A percentile compares a stretch with the other conserved stretches of the same genome.
Conservation (phyloP, 768 basidiomycete genomes). For the Tricholomella constricta region DNA sequence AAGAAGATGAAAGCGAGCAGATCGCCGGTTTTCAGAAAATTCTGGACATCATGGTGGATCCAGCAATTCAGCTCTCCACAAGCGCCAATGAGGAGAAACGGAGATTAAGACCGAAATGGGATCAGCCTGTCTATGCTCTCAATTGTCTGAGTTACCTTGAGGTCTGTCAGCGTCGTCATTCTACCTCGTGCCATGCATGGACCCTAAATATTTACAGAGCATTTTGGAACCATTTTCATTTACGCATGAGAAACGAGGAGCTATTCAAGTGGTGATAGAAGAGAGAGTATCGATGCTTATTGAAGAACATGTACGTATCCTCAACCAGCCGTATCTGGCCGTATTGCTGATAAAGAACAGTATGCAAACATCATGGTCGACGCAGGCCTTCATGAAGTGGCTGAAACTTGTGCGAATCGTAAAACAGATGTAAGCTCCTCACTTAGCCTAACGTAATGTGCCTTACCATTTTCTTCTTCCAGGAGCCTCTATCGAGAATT, state of each 20-base stretch:
- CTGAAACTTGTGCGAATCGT: slow-evolving; percentile 43
- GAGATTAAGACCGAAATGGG: slow-evolving; percentile 64
- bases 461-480: neutral
- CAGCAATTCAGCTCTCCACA: slow-evolving; percentile 75
- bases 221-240: slow-evolving; percentile 71
- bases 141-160: slow-evolving; percentile 85
- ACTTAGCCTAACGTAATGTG: neutral
- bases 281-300: slow-evolving; percentile 63
- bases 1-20: slow-evolving; percentile 47
- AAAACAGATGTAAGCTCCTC: slow-evolving; percentile 38
- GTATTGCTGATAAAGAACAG: slow-evolving; percentile 27
- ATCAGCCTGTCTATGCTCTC: slow-evolving; percentile 78
- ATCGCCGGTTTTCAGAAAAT: slow-evolving; percentile 64
- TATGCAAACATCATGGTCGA: slow-evolving; percentile 53
- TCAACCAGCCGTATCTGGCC: neutral
- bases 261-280: slow-evolving; percentile 63
- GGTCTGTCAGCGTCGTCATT: slow-evolving; percentile 42
- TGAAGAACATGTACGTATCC: slow-evolving; percentile 75
- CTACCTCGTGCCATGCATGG: neutral
- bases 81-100: slow-evolving; percentile 67
- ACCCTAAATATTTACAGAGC: slow-evolving; percentile 39
- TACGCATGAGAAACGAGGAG: slow-evolving; percentile 57
- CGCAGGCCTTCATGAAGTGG: slow-evolving; percentile 52
- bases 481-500: slow-evolving; percentile 76
- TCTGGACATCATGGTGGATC: slow-evolving; percentile 83